These are phyloP conservation scores for Arabidopsis lyrata DNA, from an alignment of 441 rosid species.

Conservation along the genomic window DNA sequence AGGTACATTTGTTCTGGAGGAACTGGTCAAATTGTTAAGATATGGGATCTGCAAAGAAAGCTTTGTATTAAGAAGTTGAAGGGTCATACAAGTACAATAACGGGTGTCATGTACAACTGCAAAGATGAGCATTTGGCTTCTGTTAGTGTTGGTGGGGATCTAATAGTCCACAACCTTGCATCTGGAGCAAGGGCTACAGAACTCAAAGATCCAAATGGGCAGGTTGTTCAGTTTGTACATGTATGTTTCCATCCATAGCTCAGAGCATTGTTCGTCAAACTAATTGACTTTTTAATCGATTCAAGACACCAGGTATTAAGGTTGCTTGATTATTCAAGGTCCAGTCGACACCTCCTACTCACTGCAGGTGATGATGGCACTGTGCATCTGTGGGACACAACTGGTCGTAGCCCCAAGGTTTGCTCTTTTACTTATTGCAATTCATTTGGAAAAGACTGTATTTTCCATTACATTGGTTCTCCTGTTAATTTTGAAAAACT, in stretches of 20 bases:
- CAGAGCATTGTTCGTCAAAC: conserved; percentile 24
- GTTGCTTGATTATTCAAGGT: conserved; percentile 94
- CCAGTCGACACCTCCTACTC: conserved; percentile 86
- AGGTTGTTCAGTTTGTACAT: conserved; percentile 73
- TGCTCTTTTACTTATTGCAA: conserved; percentile 16
- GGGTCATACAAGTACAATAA: conserved; percentile 89
- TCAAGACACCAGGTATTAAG: conserved; percentile 89
- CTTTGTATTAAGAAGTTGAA: conserved; percentile 91
- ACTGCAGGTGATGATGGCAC: conserved; percentile 99
- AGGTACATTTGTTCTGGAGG: conserved; percentile 97
- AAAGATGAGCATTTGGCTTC: conserved; percentile 99
- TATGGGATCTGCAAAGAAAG: conserved; percentile 96
- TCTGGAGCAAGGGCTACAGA: conserved; percentile 89
- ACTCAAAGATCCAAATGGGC: conserved; percentile 90
- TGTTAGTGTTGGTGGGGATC: conserved; percentile 84
- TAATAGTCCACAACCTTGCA: conserved; percentile 91
- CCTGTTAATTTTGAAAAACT: conserved; percentile 7
- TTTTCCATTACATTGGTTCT: not conserved
- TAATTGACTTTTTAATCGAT: conserved; percentile 49
- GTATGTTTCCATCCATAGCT: conserved; percentile 20
- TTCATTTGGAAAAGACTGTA: conserved; percentile 3
- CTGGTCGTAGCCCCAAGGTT: conserved; percentile 94
- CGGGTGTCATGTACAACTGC: conserved; percentile 92
- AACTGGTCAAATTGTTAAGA: conserved; percentile 83
- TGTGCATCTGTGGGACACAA: conserved; percentile 92